Evolutionary conservation across 768 basidiomycete species (phyloP), one percentile per base, ranked within the genome.

Genomic region (Nevesoporus exiguus): DNA sequence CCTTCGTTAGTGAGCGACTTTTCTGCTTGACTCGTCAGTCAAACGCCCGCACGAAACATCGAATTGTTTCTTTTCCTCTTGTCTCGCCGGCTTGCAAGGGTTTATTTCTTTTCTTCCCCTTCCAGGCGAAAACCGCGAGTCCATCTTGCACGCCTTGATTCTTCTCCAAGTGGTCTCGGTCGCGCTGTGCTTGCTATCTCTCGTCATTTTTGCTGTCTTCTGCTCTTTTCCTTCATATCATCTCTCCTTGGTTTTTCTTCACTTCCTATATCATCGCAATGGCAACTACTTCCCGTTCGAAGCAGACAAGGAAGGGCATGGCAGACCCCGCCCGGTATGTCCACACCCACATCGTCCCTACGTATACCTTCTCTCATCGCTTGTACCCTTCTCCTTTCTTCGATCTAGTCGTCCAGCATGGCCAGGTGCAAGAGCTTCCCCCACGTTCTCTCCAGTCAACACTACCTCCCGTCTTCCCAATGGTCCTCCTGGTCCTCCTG

Each of bases 341-440:
- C 60, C 51, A 39, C 52, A 37, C 19, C 45, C 51, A n/a, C 44
- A 33, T 50, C 45, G 57, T 52, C 47, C 49, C 61, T 51, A 55
- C 60, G 52, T 55, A 49, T 57, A 29, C 54, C 51, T 41, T 37
- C 52, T 10, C 27, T 47, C 47, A 54, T 61, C 57, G 49, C 45
- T 39, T 52, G 49, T 42, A 54, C 48, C 8, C 46, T 21, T n/a
- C 40, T 46, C 45, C 46, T 49, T 53, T 54, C 40, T 37, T 24
- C 53, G 50, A 52, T 55, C 61, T 58, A 79, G 74, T 57, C 73
- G 75, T 54, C 60, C 72, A 58, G 86, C 88, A 27, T 91, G 88
- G 89, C 71, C 80, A 61, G 81, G 80, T 50, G 71, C 85, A 49
- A 83, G 88, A 52, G 76, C 83, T 52, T 86, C 88, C 47, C 84